Percentiles rank a stretch among this genome's conserved stretches.
phyloP scores from a whole-genome alignment of 164 flowering plant genomes.

The Umbellularia californica region DNA sequence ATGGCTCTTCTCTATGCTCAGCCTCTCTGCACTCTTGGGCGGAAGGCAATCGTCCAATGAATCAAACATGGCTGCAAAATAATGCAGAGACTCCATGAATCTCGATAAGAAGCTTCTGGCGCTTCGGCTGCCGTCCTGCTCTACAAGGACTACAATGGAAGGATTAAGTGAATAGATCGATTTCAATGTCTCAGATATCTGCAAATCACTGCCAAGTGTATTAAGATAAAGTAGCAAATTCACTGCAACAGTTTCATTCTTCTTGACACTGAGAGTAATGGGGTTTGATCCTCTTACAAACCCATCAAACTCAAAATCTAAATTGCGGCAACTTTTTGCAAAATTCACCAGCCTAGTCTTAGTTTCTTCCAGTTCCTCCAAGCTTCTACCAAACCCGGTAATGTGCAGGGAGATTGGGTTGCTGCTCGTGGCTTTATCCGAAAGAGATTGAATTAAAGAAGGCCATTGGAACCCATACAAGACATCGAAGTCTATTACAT shows the following conservation, averaged over 20 bases:
- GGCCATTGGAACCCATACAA: slow-evolving; percentile 84
- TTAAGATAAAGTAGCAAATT: slow-evolving; percentile 52
- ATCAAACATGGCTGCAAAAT: slow-evolving; percentile 75
- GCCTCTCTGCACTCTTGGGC: slow-evolving; percentile 45
- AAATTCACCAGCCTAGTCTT: slow-evolving; percentile 54
- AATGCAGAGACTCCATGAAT: slow-evolving; percentile 72
- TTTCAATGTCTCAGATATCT: slow-evolving; percentile 44
- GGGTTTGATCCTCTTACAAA: slow-evolving; percentile 38
- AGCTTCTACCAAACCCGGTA: slow-evolving; percentile 46
- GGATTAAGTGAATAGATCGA: slow-evolving; percentile 40
- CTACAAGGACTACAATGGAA: slow-evolving; percentile 47
- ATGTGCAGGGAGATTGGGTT: slow-evolving; percentile 38
- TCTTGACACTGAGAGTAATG: slow-evolving; percentile 23
- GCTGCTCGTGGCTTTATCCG: slow-evolving; percentile 45
- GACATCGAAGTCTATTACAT: slow-evolving; percentile 64
- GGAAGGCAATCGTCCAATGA: slow-evolving; percentile 70
- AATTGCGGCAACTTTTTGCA: slow-evolving; percentile 41
- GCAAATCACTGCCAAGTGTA: slow-evolving; percentile 23
- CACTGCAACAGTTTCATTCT: slow-evolving; percentile 57
- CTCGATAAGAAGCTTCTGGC: slow-evolving; percentile 48
- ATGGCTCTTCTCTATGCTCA: slow-evolving; percentile 60
- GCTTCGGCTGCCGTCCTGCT: slow-evolving; percentile 52
- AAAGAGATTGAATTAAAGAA: slow-evolving; percentile 68
- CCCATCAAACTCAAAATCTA: slow-evolving; percentile 55
- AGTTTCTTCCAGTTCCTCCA: slow-evolving; percentile 55